Conservation (phyloP, 208 protist species). For the Trichomonas tenax region DNA sequence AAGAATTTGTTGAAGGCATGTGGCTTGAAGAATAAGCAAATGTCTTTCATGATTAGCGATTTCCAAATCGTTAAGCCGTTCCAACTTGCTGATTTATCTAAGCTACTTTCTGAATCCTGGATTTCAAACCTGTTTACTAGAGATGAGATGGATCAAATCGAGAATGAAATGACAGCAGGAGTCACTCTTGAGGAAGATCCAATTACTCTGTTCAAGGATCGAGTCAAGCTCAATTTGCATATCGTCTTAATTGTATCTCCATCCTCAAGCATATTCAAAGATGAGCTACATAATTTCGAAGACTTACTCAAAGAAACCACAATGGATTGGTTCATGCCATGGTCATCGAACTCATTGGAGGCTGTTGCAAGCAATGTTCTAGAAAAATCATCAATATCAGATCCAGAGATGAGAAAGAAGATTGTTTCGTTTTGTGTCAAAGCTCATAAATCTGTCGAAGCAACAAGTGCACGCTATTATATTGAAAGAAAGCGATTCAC, state of each 20-base stretch:
- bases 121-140: conserved; percentile 80
- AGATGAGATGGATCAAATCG: conserved; percentile 59
- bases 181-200: conserved; percentile 64
- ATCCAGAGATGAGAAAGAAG: background rate
- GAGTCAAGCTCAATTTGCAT: conserved; percentile 73
- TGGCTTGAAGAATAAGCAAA: conserved; percentile 67
- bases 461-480: conserved; percentile 70
- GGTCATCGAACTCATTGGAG: conserved; percentile 82
- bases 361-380: conserved; percentile 64
- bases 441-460: conserved; percentile 63
- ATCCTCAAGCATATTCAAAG: conserved; percentile 73
- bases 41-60: conserved; percentile 79
- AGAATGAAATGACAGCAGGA: conserved; percentile 39
- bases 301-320: conserved; percentile 84
- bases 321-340: conserved; percentile 93
- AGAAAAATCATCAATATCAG: conserved; percentile 53
- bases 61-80: conserved; percentile 73
- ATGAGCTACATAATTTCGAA: conserved; percentile 82
- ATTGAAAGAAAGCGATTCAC: conserved; percentile 75
- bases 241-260: conserved; percentile 90
- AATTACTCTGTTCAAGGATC: conserved; percentile 81
- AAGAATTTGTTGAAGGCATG: conserved; percentile 40
- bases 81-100: conserved; percentile 89
- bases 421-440: conserved; percentile 33
- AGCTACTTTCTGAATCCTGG: conserved; percentile 83